Percentiles rank a stretch among this genome's conserved stretches.
phyloP scores from a whole-genome alignment of 768 basidiomycete genomes.

The Russula lepida region DNA sequence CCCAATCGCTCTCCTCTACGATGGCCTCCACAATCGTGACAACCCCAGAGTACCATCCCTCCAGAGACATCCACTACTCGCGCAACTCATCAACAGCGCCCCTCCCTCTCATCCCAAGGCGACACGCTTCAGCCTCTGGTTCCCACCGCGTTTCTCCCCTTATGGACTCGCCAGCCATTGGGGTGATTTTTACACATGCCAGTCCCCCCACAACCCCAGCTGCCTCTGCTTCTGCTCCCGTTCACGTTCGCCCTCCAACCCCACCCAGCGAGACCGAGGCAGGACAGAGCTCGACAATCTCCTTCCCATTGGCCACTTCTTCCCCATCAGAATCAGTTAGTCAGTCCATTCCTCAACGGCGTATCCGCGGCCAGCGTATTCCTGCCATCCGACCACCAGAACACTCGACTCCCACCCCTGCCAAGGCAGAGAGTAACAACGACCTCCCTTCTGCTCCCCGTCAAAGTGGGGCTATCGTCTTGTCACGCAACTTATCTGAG shows the following conservation, averaged over 20 bases:
- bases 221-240: background rate
- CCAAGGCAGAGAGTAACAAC: constrained; percentile 20
- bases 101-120: constrained; percentile 57
- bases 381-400: constrained; percentile 30
- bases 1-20: background rate
- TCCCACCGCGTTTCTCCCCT: constrained; percentile 18
- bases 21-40: constrained; percentile 19
- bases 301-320: constrained; percentile 19
- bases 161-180: background rate
- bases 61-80: constrained; percentile 22
- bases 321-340: constrained; percentile 23
- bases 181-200: constrained; percentile 15
- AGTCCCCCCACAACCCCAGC: constrained; percentile 9
- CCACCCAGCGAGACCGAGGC: constrained; percentile 10
- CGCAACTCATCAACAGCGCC: constrained; percentile 50
- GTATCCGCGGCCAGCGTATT: constrained; percentile 25
- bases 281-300: constrained; percentile 1
- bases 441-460: constrained; percentile 11
- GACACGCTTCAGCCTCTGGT: constrained; percentile 29
- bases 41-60: constrained; percentile 18
- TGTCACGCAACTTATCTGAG: constrained; percentile 18
- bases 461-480: background rate
- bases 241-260: constrained; percentile 26
- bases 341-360: constrained; percentile 24
- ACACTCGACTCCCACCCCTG: constrained; percentile 38